Conservation (phyloP, 139 green algal species). For the Closterium sp. region DNA sequence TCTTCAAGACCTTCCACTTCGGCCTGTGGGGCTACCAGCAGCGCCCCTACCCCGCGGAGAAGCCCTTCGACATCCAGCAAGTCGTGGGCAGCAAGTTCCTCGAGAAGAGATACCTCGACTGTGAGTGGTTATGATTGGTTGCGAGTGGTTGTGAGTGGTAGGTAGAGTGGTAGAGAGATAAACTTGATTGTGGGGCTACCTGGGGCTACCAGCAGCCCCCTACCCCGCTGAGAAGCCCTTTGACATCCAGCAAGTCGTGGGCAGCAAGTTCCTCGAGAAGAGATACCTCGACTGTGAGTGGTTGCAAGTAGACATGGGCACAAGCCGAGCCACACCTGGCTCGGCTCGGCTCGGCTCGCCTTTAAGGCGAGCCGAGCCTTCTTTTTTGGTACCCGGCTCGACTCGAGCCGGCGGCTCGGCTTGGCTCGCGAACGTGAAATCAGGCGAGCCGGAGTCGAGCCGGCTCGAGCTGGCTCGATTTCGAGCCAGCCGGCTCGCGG, state of each 20-base stretch:
- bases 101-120: constrained; percentile 10
- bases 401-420: too few relatives aligned
- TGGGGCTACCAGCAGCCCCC: constrained; percentile 9
- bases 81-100: background rate
- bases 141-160: too few relatives aligned
- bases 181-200: background rate
- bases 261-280: constrained; percentile 2
- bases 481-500: too few relatives aligned
- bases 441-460: too few relatives aligned
- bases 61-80: constrained; percentile 6
- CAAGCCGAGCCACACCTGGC: too few relatives aligned
- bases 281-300: background rate
- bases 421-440: too few relatives aligned
- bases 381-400: background rate
- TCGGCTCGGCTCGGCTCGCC: too few relatives aligned
- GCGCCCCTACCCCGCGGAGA: constrained; percentile 1
- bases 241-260: constrained; percentile 11
- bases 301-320: too few relatives aligned
- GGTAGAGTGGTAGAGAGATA: too few relatives aligned
- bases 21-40: constrained; percentile 6
- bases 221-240: constrained; percentile 13
- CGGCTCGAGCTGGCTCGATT: too few relatives aligned
- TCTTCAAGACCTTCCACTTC: constrained; percentile 8
- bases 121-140: background rate
- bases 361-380: background rate